Conservation (phyloP, 768 basidiomycete species). For the Neoboletus subvelutipes region DNA sequence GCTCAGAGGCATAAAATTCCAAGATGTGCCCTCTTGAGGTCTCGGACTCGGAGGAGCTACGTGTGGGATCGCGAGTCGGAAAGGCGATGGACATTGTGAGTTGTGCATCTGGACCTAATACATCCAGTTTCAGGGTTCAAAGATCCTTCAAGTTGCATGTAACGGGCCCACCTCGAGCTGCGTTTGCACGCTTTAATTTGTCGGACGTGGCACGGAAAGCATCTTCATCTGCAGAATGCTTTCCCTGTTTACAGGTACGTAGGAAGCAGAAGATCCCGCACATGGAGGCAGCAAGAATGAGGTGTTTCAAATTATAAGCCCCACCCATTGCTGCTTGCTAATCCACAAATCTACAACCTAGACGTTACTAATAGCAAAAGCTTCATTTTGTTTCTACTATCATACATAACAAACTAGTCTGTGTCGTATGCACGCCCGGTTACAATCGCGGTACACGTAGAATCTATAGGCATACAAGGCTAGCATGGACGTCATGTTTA, state of each 20-base stretch:
- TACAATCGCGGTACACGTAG: conserved; percentile 12
- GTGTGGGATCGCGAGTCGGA: conserved; percentile 6
- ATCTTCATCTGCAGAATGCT: conserved; percentile 1
- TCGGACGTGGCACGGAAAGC: conserved; percentile 25
- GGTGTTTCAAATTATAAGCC: not conserved
- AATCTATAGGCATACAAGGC: conserved; percentile 20
- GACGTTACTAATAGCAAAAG: not conserved
- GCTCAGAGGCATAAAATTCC: conserved; percentile 71
- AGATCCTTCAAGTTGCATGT: not conserved
- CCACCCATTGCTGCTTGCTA: not conserved
- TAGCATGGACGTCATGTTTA: conserved; percentile 31
- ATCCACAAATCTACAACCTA: not conserved
- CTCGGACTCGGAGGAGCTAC: not conserved
- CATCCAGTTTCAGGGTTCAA: not conserved
- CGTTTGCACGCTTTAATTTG: conserved; percentile 49
- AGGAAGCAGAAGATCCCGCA: conserved; percentile 68
- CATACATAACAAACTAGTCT: conserved; percentile 12
- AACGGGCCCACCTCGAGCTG: conserved; percentile 49
- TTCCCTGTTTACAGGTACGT: conserved; percentile 16
- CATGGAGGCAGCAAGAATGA: conserved; percentile 39
- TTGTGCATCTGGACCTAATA: conserved; percentile 67
- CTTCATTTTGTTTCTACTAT: conserved; percentile 15
- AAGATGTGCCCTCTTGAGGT: conserved; percentile 24
- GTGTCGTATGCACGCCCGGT: conserved; percentile 14
- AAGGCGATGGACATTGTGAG: conserved; percentile 29